These are phyloP conservation scores for Bullera alba DNA, from an alignment of 768 basidiomycete species.

Conservation along the genomic window DNA sequence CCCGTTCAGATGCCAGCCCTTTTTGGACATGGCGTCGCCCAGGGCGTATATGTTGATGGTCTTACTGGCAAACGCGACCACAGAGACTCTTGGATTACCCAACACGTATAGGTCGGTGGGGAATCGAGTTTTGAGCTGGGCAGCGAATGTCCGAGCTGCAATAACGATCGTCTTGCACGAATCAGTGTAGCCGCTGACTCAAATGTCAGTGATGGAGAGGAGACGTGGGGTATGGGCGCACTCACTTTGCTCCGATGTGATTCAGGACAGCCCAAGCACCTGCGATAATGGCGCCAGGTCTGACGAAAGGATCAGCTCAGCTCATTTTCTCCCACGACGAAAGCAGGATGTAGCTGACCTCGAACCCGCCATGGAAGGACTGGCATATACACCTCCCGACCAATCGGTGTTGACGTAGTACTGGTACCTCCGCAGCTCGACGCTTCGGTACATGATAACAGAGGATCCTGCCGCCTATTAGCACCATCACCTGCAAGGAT, in stretches of 20 bases:
- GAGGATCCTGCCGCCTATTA: slow-evolving; percentile 61
- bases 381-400: slow-evolving; percentile 76
- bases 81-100: slow-evolving; percentile 80
- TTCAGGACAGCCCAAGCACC: slow-evolving; percentile 97
- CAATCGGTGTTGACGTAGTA: slow-evolving; percentile 79
- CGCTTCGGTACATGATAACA: slow-evolving; percentile 85
- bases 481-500: not conserved
- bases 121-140: slow-evolving; percentile 52
- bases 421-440: slow-evolving; percentile 68
- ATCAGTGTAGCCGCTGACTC: slow-evolving; percentile 68
- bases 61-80: slow-evolving; percentile 74
- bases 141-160: slow-evolving; percentile 60
- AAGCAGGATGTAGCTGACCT: slow-evolving; percentile 52
- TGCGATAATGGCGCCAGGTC: slow-evolving; percentile 86
- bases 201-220: slow-evolving; percentile 2
- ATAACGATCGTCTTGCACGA: slow-evolving; percentile 78
- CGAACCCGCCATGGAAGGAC: slow-evolving; percentile 82
- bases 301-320: slow-evolving; percentile 39
- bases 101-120: slow-evolving; percentile 71
- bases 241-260: slow-evolving; percentile 77
- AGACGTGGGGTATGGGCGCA: slow-evolving; percentile 11
- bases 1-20: slow-evolving; percentile 89
- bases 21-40: slow-evolving; percentile 75
- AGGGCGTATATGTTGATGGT: slow-evolving; percentile 74
- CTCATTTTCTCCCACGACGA: not conserved